phyloP scores from a whole-genome alignment of 345 rosid species.

The Euphorbia lathyris region DNA sequence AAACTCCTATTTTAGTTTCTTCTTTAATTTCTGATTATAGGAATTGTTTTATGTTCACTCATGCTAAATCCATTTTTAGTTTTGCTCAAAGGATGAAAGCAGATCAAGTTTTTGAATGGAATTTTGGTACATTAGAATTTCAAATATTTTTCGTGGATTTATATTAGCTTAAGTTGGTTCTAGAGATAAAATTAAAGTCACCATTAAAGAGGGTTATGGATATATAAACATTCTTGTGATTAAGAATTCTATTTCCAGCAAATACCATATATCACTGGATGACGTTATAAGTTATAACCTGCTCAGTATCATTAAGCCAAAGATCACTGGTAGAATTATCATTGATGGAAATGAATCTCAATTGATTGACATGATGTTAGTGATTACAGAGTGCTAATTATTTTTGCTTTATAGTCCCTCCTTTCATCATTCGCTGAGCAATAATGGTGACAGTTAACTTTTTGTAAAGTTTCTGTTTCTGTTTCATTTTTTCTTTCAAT shows the following conservation, averaged over 20 bases:
- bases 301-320: not conserved
- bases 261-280: not conserved
- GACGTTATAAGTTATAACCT: not conserved
- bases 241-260: not conserved
- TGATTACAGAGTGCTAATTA: not conserved
- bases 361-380: not conserved
- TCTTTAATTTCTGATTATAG: not conserved
- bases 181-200: not conserved
- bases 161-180: not conserved
- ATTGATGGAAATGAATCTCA: not conserved
- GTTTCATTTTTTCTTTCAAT: not conserved
- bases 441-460: not conserved
- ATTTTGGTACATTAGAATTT: constrained; percentile 2
- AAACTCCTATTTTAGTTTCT: not conserved
- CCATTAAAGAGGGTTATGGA: no score
- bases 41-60: not conserved
- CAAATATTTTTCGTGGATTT: not conserved
- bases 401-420: not conserved
- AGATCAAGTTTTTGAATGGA: not conserved
- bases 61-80: not conserved
- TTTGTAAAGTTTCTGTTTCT: not conserved
- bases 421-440: not conserved
- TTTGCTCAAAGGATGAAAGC: not conserved
- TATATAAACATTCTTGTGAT: not conserved
- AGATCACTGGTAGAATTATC: not conserved